Evolutionary conservation across 768 basidiomycete species (phyloP), one percentile per base, ranked within the genome.

Genomic region (Auricularia sp.): DNA sequence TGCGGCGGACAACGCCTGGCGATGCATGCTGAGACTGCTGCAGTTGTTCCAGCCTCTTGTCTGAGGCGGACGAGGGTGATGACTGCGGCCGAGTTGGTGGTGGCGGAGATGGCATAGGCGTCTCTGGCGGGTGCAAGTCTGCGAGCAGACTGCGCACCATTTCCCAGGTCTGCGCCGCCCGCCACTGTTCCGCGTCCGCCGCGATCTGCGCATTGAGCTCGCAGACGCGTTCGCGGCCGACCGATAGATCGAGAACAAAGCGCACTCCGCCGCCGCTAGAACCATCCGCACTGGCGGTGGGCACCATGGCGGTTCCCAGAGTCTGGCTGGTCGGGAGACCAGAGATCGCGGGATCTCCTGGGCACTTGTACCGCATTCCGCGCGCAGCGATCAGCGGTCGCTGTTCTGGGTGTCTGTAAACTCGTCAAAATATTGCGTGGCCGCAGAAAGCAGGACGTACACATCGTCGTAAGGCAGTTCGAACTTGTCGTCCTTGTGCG

Each of bases 141-240:
- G 76, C 75, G 21, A 90, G 73, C 3, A 86, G 78, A 16, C 84
- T 83, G 12, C 77, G 80, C 21, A 93, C 72, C 1, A 92, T 73
- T 8, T 83, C 68, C 91, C 91, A 93, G 2, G 79, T 78, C 68
- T 90, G 87, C 1, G 84, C 85, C 3, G 82, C 81, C 3, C 80
- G 76, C 34, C 77, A 70, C 65, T 83, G 81, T 23, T 84, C 84
- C 8, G 78, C 85, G 63, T 82, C 75, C n/a, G 83, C 72, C 6
- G 91, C 90, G 54, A 79, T 74, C 86, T 85, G 78, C 29, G 88
- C 85, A 66, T 93, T 93, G 64, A 77, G 70, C 12, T 73, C 73
- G 68, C 90, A 91, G 3, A 86, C 75, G 11, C 64, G 64, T 0
- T 73, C 74, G 16, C 70, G 70, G 23, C 60, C 21, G 35, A 64